Conservation (phyloP, 176 grass and related monocot species). For the Luzula sylvatica region DNA sequence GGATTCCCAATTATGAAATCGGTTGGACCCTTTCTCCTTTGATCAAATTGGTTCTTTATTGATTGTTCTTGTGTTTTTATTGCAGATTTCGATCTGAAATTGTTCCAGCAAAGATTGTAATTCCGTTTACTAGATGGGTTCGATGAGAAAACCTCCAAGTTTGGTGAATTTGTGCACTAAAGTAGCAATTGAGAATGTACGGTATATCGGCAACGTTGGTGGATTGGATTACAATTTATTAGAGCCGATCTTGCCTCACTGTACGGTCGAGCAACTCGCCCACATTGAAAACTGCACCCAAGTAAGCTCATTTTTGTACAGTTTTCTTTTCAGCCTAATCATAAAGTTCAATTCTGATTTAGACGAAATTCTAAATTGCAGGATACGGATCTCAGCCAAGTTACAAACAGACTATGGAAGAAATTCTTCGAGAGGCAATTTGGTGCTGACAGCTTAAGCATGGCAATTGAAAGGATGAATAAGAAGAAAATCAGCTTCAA, state of each 20-base stretch:
- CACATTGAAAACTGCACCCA: slow-evolving; percentile 31
- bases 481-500: slow-evolving; percentile 25
- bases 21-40: no score
- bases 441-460: slow-evolving; percentile 26
- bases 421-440: slow-evolving; percentile 43
- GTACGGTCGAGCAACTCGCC: slow-evolving; percentile 24
- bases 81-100: no score
- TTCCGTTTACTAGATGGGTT: slow-evolving; percentile 13
- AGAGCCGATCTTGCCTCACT: slow-evolving; percentile 36
- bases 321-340: neutral
- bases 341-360: neutral
- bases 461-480: slow-evolving; percentile 31
- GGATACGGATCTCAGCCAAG: slow-evolving; percentile 38
- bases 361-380: slow-evolving; percentile 3
- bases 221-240: slow-evolving; percentile 26
- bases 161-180: slow-evolving; percentile 31
- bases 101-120: no score
- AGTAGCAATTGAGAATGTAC: slow-evolving; percentile 33
- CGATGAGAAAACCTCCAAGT: slow-evolving; percentile 11
- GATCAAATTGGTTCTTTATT: no score
- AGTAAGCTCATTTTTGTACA: slow-evolving; percentile 12
- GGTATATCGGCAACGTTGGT: slow-evolving; percentile 30
- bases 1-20: no score
- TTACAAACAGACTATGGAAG: slow-evolving; percentile 39
- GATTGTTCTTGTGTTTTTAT: no score